Evolutionary conservation across 805 yeast genomes (phyloP).

Genomic region (Kodamaea kaohsiungensis): DNA sequence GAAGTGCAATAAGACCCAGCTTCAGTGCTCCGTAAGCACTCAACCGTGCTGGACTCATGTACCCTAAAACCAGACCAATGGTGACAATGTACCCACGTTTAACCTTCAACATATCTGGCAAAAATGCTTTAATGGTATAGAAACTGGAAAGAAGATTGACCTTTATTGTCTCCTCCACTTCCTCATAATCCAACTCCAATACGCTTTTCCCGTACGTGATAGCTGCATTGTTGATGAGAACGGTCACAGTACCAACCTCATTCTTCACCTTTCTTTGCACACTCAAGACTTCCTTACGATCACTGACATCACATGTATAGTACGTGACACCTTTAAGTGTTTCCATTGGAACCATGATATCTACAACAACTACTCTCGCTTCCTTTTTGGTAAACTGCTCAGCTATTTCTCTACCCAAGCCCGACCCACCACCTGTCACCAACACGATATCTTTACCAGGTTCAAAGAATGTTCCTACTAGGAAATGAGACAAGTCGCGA

Average conservation of each 20-base stretch:
- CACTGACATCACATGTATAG: conserved; percentile 70
- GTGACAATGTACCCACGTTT: conserved; percentile 78
- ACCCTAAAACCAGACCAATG: conserved; percentile 82
- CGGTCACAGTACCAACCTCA: conserved; percentile 61
- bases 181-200: conserved; percentile 52
- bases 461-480: conserved; percentile 56
- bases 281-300: conserved; percentile 43
- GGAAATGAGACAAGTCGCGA: conserved; percentile 32
- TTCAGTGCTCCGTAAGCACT: conserved; percentile 90
- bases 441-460: conserved; percentile 61
- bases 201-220: conserved; percentile 60
- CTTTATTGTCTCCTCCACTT: conserved; percentile 60
- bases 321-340: conserved; percentile 48
- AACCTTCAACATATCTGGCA: conserved; percentile 66
- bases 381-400: conserved; percentile 41
- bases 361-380: conserved; percentile 65
- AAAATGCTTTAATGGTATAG: conserved; percentile 64
- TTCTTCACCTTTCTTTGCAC: conserved; percentile 40
- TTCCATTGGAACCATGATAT: conserved; percentile 45
- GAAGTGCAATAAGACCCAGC: conserved; percentile 81
- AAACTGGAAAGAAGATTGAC: conserved; percentile 74
- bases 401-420: conserved; percentile 72
- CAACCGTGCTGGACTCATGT: conserved; percentile 78
- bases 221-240: conserved; percentile 87
- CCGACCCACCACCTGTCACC: conserved; percentile 83